Conservation (phyloP, 2,329 filamentous ascomycete species). For the Rutstroemia sp. region DNA sequence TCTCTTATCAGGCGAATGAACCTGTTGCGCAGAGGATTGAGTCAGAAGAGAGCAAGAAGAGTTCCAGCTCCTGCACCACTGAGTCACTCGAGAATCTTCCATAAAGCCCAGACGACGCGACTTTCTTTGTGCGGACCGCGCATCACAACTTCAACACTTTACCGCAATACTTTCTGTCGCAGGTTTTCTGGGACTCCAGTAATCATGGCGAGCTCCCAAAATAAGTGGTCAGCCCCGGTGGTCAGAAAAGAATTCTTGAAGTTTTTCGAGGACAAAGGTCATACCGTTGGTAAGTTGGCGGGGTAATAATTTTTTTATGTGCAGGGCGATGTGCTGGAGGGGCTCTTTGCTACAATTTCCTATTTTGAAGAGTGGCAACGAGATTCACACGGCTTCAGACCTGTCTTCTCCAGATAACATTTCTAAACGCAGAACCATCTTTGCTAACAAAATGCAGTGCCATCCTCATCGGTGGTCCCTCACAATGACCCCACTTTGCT, state of each 20-base stretch:
- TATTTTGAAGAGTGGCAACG: not conserved
- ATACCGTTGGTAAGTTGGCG: conserved; percentile 71
- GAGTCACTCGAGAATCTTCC: conserved; percentile 27
- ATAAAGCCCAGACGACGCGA: conserved; percentile 16
- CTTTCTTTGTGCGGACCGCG: conserved; percentile 13
- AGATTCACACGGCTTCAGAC: not conserved
- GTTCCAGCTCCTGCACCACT: conserved; percentile 13
- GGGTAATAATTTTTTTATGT: conserved; percentile 21
- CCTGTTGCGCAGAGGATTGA: conserved; percentile 17
- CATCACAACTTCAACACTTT: conserved; percentile 15
- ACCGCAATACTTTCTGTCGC: conserved; percentile 19
- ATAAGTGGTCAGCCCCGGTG: conserved; percentile 66
- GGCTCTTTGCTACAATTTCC: not conserved
- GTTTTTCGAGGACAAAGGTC: conserved; percentile 78
- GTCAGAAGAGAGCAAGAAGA: conserved; percentile 16
- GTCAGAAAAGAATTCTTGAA: conserved; percentile 89
- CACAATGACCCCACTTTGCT: conserved; percentile 93
- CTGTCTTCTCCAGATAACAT: conserved; percentile 7
- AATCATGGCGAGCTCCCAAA: conserved; percentile 47
- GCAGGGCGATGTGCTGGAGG: not conserved
- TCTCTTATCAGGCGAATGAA: conserved; percentile 23
- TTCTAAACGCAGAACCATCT: conserved; percentile 17
- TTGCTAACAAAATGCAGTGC: conserved; percentile 48
- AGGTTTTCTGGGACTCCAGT: conserved; percentile 27
- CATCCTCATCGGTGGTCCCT: conserved; percentile 93